Evolutionary conservation across 2,329 filamentous ascomycete genomes (phyloP), one percentile per base, ranked within the genome.

Genomic region (Colletotrichum simmondsii): DNA sequence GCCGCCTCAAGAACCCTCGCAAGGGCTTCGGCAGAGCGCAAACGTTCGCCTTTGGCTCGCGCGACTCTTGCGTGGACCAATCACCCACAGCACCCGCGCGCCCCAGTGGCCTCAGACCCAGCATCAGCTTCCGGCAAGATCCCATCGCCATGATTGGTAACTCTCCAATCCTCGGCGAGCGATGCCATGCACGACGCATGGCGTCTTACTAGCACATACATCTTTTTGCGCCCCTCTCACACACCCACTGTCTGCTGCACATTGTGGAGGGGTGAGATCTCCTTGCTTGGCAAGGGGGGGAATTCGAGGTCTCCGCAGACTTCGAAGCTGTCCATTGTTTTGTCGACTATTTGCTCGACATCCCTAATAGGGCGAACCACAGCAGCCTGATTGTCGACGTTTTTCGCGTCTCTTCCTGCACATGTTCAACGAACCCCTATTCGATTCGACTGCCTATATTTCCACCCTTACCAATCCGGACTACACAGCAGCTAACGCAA

Each of bases 11-110:
- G 83, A 93, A 97, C 81, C 89, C 87, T 77, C 91, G 95, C 78
- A 93, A 94, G 77, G 97, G 96, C 79, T 88, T 99, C 69, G 90
- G 91, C 81, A 91, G 97, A 75, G 95, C 97, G 37, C 94, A 97
- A 83, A 99, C 97, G 1, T 99, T 97, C 86, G 96, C 97, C 32
- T 98, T 98, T 83, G 97, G 96, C 58, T 91, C 97, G 80, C 90
- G 92, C 64, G 85, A 88, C 56, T 81, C 82, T n/a, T 83, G 84
- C 75, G 56, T 88, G 57, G 86, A 90, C 60, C 88, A 90, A 72
- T 92, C 90, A n/a, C 90, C 90, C 2, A 92, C 89, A 1, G 89
- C 85, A 10, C 85, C 87, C 3, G 54, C 70, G 19, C 67, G 70
- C 52, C 70, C 70, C 42, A 82, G 84, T 63, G 85, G 87, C 68